Evolutionary conservation across 2,329 filamentous ascomycete genomes (phyloP), one percentile per base, ranked within the genome.

Genomic region (Xylariaceae sp.): DNA sequence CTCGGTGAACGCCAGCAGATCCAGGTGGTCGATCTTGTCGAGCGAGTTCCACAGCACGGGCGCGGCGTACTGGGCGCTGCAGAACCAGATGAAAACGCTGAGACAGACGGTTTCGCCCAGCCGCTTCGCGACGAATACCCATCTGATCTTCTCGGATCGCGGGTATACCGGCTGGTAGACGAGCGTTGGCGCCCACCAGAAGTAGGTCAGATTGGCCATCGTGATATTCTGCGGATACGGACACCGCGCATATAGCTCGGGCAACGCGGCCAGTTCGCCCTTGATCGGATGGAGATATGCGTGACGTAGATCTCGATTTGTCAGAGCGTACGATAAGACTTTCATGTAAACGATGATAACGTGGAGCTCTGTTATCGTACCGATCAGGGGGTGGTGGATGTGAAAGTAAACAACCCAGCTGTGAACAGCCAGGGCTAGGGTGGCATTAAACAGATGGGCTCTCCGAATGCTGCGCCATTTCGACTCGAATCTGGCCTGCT

Each of bases 161-260:
- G 95, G 95, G 72, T 99, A 99, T 14, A 95, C 91, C 1, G 95
- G 95, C 77, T 99, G 95, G 73, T 99, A 99, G 44, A 98, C 89
- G 50, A 99, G 81, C 0, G 95, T 99, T 0, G 95, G 95, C 0
- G 93, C 95, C 87, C 93, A 93, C 93, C 95, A 98, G 73, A 99
- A 99, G 76, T 98, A 99, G 55, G 85, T 85, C 21, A 99, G 79
- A 71, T 98, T 99, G 48, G 81, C 76, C 64, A 97, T 81, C 2
- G 92, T 96, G 73, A 99, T 90, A 73, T 98, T 99, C 46, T 84
- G 76, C 0, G 95, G 95, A 71, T 99, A 99, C 0, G 93, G 90
- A 67, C 92, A 96, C 51, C 84, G 71, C 12, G 82, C 79, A 77
- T 98, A 99, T 20, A 98, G 80, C 40, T 90, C 87, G 0, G 95